phyloP scores from a whole-genome alignment of 2,329 filamentous ascomycete species.

The Microcyclospora pomicola region DNA sequence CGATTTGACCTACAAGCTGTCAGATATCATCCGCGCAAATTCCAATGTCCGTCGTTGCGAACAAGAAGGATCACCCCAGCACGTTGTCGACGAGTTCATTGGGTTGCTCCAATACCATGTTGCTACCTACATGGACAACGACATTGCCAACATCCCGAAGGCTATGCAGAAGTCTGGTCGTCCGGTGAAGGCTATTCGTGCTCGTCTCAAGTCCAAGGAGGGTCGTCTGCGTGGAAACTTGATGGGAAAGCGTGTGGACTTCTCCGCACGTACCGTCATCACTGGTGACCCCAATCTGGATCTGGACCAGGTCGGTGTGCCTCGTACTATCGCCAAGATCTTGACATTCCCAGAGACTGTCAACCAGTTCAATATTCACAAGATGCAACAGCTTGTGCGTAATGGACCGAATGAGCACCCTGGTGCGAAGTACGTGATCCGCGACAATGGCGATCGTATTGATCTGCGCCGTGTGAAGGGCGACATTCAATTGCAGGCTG shows the following conservation, averaged over 20 bases:
- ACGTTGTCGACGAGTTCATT: constrained; percentile 85
- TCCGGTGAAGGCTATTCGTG: constrained; percentile 91
- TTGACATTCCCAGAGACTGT: constrained; percentile 96
- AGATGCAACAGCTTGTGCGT: constrained; percentile 74
- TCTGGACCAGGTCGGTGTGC: constrained; percentile 93
- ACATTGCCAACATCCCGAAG: constrained; percentile 89
- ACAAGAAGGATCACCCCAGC: constrained; percentile 77
- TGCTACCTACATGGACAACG: constrained; percentile 99
- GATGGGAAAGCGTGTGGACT: constrained; percentile 99
- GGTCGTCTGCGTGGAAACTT: constrained; percentile 93
- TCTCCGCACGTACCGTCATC: constrained; percentile 98
- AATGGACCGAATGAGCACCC: constrained; percentile 93
- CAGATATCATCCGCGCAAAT: constrained; percentile 96
- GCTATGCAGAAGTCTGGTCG: constrained; percentile 94
- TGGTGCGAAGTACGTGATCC: constrained; percentile 90
- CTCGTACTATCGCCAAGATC: constrained; percentile 79
- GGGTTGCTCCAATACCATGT: constrained; percentile 91
- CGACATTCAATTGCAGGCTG: constrained; percentile 78
- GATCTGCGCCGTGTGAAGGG: constrained; percentile 88
- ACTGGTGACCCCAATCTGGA: constrained; percentile 96
- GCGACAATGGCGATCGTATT: constrained; percentile 84
- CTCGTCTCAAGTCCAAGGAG: constrained; percentile 97
- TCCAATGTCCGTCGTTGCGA: constrained; percentile 85
- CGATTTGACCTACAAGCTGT: constrained; percentile 97
- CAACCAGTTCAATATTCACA: constrained; percentile 93